phyloP scores from a whole-genome alignment of 495 filamentous ascomycete genomes.

The Podospora pseudoanserina region DNA sequence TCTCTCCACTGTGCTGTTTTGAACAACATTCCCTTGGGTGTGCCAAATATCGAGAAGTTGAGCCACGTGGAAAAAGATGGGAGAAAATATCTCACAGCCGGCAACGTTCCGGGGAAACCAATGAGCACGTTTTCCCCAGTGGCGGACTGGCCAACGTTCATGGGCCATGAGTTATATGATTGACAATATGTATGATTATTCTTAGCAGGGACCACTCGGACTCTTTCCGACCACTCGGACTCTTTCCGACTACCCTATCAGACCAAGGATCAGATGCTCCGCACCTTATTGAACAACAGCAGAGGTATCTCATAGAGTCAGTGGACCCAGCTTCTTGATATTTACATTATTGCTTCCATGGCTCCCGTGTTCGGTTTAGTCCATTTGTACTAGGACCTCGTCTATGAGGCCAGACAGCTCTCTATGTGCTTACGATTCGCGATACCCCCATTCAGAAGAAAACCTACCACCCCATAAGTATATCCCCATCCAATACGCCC shows the following conservation, averaged over 20 bases:
- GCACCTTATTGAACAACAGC: not conserved
- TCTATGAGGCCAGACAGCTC: not conserved
- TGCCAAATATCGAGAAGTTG: not conserved
- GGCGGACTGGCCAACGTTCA: not conserved
- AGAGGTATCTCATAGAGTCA: no score
- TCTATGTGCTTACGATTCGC: not conserved
- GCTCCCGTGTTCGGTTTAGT: not conserved
- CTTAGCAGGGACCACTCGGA: not conserved
- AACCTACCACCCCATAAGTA: not conserved
- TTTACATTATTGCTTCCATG: not conserved
- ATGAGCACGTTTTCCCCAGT: not conserved
- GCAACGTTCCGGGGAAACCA: not conserved
- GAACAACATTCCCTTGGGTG: not conserved
- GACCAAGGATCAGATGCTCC: no score
- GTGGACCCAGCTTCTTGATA: no score
- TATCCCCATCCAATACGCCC: not conserved
- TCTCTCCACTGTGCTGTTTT: not conserved
- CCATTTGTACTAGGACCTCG: not conserved
- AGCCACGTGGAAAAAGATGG: not conserved
- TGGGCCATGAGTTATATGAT: not conserved
- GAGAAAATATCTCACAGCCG: not conserved
- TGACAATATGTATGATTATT: not conserved
- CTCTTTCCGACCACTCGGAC: no score
- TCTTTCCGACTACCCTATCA: no score
- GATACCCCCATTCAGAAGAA: not conserved